Evolutionary conservation across 2,329 filamentous ascomycete species (phyloP).

Genomic region (Acephala macrosclerotiorum): DNA sequence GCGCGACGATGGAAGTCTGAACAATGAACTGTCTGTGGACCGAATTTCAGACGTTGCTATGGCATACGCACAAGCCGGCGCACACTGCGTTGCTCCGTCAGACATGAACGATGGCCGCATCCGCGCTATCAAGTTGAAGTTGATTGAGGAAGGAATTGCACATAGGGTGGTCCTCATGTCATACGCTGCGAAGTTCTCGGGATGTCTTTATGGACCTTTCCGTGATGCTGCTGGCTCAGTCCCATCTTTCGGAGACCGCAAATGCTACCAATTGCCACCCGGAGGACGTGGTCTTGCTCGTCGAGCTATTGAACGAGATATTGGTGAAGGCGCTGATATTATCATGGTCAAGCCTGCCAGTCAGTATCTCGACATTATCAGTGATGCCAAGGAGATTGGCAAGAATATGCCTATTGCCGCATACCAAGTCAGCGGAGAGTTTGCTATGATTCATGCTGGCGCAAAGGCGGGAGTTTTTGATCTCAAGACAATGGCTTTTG

Average conservation of each 20-base stretch:
- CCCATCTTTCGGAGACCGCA: conserved; percentile 91
- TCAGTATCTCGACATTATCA: conserved; percentile 96
- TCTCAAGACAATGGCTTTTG: conserved; percentile 91
- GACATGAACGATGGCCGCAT: conserved; percentile 99
- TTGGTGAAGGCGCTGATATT: conserved; percentile 92
- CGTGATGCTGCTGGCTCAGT: conserved; percentile 92
- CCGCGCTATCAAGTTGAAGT: conserved; percentile 95
- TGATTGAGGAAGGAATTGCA: conserved; percentile 93
- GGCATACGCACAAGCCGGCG: conserved; percentile 93
- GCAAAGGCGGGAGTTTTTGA: conserved; percentile 98
- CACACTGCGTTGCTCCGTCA: conserved; percentile 94
- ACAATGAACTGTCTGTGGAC: conserved; percentile 93
- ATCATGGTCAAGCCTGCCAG: conserved; percentile 99
- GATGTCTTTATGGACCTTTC: conserved; percentile 96
- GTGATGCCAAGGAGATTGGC: conserved; percentile 93
- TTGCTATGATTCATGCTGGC: conserved; percentile 95
- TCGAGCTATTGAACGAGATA: conserved; percentile 88
- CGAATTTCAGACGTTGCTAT: conserved; percentile 97
- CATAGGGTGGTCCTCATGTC: conserved; percentile 96
- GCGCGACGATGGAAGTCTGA: conserved; percentile 88
- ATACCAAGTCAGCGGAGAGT: conserved; percentile 97
- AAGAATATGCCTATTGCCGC: conserved; percentile 92
- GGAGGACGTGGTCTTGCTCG: conserved; percentile 91
- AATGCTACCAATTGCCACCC: conserved; percentile 95
- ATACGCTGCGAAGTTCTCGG: conserved; percentile 97